Evolutionary conservation across 2,329 filamentous ascomycete species (phyloP), one percentile per base, ranked within the genome.

Genomic region (Biscogniauxia marginata): DNA sequence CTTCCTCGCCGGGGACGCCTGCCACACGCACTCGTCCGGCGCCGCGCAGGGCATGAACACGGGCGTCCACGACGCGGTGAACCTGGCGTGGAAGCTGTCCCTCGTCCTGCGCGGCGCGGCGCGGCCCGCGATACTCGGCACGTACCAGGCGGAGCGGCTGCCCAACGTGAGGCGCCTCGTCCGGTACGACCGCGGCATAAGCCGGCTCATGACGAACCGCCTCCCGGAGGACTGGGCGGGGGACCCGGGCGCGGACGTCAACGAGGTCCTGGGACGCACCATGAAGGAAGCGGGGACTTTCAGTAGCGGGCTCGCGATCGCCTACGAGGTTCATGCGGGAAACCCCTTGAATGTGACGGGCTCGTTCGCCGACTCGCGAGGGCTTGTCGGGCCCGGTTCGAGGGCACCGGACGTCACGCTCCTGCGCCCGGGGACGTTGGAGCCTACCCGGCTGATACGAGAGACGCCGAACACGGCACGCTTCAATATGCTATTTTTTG

Each of bases 31-130:
- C 60, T 80, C 74, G 25, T 80, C 80, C 0, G 77, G 78, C 0
- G 83, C 80, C 1, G 83, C 79, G 0, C 82, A 84, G 63, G 83
- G 83, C 1, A 79, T 85, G 77, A 82, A 82, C 54, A 80, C 79
- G 0, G 79, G 79, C 1, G 74, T 82, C 49, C 75, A 77, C 47
- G 79, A 82, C 57, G 74, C 77, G 0, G 72, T 78, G 30, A 81
- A 82, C 52, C 69, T 82, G 1, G 75, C 73, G 21, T 81, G 79
- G 77, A 82, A 81, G 60, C 67, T 81, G 2, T 71, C 76, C 0
- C 71, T 77, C 0, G 77, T 79, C 4, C 63, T 81, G 2, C 59
- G 57, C 3, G 64, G 66, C 3, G 13, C 52, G 11, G 50, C 39
- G 45, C 64, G n/a, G 53, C 72, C 0, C 19, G 63, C 67, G 1